phyloP scores from a whole-genome alignment of 345 rosid genomes.

The Adansonia digitata region DNA sequence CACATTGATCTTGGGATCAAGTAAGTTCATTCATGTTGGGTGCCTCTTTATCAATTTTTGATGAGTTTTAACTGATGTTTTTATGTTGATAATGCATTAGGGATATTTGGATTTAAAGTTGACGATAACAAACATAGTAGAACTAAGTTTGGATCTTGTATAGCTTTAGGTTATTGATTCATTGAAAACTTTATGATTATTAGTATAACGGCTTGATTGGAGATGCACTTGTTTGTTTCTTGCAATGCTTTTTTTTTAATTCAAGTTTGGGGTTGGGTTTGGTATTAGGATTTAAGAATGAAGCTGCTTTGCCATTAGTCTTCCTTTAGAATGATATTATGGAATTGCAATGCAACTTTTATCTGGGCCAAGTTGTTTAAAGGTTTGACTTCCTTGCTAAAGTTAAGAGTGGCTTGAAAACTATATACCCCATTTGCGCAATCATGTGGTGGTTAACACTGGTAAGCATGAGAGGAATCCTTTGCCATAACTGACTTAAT shows the following conservation, averaged over 20 bases:
- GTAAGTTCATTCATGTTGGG: constrained; percentile 27
- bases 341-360: background rate
- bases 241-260: background rate
- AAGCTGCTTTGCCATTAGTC: background rate
- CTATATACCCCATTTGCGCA: background rate
- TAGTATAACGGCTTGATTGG: background rate
- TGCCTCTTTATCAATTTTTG: background rate
- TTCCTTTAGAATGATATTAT: background rate
- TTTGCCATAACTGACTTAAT: background rate
- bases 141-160: background rate
- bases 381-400: background rate
- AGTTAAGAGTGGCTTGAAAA: background rate
- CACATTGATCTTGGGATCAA: constrained; percentile 95
- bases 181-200: background rate
- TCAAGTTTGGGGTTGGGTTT: background rate
- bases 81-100: background rate
- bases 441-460: background rate
- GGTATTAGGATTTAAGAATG: background rate
- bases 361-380: background rate
- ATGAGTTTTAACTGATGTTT: background rate
- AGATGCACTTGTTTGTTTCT: background rate
- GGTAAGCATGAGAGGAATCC: background rate
- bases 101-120: background rate
- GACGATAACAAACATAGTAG: background rate
- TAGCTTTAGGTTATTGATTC: background rate